Percentiles rank a stretch among this genome's conserved stretches.
phyloP scores from a whole-genome alignment of 1,284 basidiomycete species.

The Boletus sp. region DNA sequence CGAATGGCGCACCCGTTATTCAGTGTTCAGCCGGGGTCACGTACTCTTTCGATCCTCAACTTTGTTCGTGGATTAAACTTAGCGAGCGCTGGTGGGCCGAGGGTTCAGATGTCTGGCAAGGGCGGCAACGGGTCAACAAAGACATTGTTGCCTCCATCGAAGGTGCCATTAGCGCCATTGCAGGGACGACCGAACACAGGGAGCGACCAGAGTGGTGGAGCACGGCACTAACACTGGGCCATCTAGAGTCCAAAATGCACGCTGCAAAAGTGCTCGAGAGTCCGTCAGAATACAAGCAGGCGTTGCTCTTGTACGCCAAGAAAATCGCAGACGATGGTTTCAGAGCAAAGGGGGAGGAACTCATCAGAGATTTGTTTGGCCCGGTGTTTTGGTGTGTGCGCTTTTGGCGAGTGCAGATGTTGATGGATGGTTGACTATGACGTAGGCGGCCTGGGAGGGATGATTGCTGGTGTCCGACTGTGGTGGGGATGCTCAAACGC shows the following conservation, averaged over 20 bases:
- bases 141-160: conserved; percentile 52
- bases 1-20: conserved; percentile 76
- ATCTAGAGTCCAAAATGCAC: conserved; percentile 78
- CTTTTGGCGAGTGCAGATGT: conserved; percentile 1
- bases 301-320: conserved; percentile 72
- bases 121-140: conserved; percentile 53
- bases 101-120: conserved; percentile 78
- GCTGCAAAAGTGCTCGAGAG: conserved; percentile 73
- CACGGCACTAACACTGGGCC: conserved; percentile 74
- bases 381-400: conserved; percentile 74
- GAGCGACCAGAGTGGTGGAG: conserved; percentile 71
- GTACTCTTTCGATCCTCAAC: conserved; percentile 69
- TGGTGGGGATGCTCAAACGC: conserved; percentile 70
- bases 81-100: conserved; percentile 78
- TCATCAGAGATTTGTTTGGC: conserved; percentile 83
- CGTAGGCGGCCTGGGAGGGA: conserved; percentile 67
- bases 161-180: conserved; percentile 43
- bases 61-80: conserved; percentile 69
- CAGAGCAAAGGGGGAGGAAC: conserved; percentile 79
- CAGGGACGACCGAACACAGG: conserved; percentile 40
- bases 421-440: conserved; percentile 6
- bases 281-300: conserved; percentile 76
- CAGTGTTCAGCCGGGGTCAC: conserved; percentile 70
- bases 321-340: conserved; percentile 85
- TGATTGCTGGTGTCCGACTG: conserved; percentile 60